phyloP scores from a whole-genome alignment of 306 rosid species.

The Medicago truncatula region DNA sequence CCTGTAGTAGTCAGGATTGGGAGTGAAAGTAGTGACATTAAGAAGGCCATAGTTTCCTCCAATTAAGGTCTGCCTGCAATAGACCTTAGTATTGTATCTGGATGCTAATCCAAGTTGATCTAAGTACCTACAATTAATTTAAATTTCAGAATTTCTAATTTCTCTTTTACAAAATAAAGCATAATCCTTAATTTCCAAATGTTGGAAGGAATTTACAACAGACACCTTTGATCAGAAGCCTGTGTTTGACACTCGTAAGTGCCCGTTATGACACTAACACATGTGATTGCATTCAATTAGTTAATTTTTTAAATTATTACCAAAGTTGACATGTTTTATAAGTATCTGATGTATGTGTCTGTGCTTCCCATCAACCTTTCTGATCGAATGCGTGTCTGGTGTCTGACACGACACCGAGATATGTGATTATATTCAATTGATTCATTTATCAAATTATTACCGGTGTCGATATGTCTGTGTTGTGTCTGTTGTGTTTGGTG shows the following conservation, averaged over 20 bases:
- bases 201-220: constrained; percentile 32
- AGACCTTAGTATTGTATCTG: constrained; percentile 71
- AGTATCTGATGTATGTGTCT: too few species aligned
- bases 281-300: too few species aligned
- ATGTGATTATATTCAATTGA: too few species aligned
- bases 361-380: not conserved
- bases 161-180: not conserved
- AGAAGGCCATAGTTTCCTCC: constrained; percentile 98
- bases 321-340: too few species aligned
- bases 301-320: too few species aligned
- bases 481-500: too few species aligned
- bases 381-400: not conserved
- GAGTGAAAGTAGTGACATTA: constrained; percentile 72
- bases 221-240: too few species aligned
- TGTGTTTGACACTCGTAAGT: too few species aligned
- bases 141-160: constrained; percentile 18
- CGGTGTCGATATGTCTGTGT: too few species aligned
- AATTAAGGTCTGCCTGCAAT: constrained; percentile 89
- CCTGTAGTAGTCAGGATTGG: constrained; percentile 98
- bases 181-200: not conserved
- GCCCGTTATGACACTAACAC: too few species aligned
- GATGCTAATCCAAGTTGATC: constrained; percentile 98
- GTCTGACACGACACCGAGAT: not conserved
- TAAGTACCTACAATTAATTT: constrained; percentile 71
- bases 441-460: too few species aligned